phyloP scores from a whole-genome alignment of 768 basidiomycete genomes.

The Termitomyces sp. region DNA sequence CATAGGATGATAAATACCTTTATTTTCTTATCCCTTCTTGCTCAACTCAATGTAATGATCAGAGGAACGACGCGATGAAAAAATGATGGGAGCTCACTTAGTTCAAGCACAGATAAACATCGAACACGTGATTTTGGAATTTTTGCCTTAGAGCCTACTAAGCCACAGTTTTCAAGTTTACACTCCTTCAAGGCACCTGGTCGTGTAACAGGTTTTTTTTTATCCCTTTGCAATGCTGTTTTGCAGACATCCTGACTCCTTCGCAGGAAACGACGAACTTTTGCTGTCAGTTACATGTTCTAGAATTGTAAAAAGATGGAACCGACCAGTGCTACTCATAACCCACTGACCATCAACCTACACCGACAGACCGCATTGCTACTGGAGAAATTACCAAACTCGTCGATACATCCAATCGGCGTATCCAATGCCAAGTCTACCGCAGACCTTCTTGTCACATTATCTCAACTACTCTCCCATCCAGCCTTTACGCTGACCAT shows the following conservation, averaged over 20 bases:
- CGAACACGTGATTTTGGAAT: background rate
- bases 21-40: too few relatives aligned
- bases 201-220: background rate
- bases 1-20: too few relatives aligned
- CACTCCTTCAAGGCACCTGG: too few relatives aligned
- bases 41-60: too few relatives aligned
- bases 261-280: background rate
- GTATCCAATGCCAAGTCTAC: conserved; percentile 35
- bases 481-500: conserved; percentile 62
- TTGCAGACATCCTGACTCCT: background rate
- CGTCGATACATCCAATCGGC: conserved; percentile 30
- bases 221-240: too few relatives aligned
- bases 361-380: conserved; percentile 45
- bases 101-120: background rate
- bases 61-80: too few relatives aligned
- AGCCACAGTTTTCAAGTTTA: background rate
- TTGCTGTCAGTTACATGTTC: background rate
- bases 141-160: background rate
- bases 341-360: conserved; percentile 59
- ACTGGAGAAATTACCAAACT: conserved; percentile 35
- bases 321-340: conserved; percentile 28
- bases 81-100: too few relatives aligned
- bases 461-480: conserved; percentile 56
- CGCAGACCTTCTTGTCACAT: conserved; percentile 37
- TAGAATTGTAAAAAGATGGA: conserved; percentile 12